phyloP scores from a whole-genome alignment of 169 alveolate genomes.

The Eimeria mitis region DNA sequence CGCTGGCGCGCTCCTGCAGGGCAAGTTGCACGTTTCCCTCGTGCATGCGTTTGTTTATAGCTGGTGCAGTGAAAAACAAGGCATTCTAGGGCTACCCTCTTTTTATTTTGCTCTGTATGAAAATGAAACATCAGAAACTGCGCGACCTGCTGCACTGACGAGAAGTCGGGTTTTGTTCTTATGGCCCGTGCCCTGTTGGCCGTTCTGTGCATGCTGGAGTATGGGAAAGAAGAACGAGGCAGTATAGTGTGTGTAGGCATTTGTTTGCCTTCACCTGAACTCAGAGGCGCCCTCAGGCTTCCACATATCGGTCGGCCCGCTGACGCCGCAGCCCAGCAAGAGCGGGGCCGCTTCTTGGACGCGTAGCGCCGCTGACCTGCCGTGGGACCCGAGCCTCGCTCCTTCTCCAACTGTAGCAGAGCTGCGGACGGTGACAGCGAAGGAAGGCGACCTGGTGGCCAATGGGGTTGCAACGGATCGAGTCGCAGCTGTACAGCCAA shows the following conservation, averaged over 20 bases:
- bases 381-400: constrained; percentile 43
- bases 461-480: neutral
- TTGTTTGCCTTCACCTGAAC: neutral
- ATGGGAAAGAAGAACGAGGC: neutral
- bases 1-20: constrained; percentile 37
- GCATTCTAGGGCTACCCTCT: neutral
- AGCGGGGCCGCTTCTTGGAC: neutral
- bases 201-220: neutral
- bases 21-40: neutral
- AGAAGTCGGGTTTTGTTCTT: neutral
- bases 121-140: neutral
- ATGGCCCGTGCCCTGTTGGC: neutral
- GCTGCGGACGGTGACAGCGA: constrained; percentile 18
- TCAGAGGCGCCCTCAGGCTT: constrained; percentile 45
- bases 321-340: constrained; percentile 17
- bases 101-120: neutral
- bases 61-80: neutral
- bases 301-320: constrained; percentile 37
- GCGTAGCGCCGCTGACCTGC: constrained; percentile 52
- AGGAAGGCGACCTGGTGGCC: constrained; percentile 51
- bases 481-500: constrained; percentile 34
- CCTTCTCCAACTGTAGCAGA: constrained; percentile 53
- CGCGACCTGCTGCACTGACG: neutral
- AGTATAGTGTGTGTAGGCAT: neutral
- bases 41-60: neutral